Percentiles rank a stretch among this genome's conserved stretches.
phyloP scores from a whole-genome alignment of 2,329 filamentous ascomycete species.

The Helotiales sp. region DNA sequence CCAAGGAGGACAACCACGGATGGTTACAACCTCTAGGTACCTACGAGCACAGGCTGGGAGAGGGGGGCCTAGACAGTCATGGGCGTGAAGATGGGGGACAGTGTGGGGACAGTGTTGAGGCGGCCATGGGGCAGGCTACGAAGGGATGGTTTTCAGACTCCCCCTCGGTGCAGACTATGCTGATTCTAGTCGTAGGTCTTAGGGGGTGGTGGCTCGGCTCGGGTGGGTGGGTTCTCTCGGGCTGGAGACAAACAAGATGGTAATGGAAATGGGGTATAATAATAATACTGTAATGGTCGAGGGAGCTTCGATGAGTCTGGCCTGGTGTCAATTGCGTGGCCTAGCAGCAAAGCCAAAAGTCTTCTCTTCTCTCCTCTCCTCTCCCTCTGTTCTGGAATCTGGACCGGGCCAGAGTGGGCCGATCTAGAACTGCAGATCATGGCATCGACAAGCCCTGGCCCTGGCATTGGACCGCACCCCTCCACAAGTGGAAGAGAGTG shows the following conservation, averaged over 20 bases:
- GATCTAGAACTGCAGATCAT: conserved; percentile 9
- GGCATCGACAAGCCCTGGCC: neutral
- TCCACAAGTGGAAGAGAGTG: neutral
- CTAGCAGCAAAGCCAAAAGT: neutral
- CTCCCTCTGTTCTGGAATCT: conserved; percentile 1
- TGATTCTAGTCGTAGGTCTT: neutral
- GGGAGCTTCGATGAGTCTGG: neutral
- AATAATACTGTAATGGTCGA: no score
- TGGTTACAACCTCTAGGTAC: neutral
- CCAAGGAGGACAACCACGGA: neutral
- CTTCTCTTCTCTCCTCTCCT: no score
- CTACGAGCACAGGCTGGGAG: neutral
- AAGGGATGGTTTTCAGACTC: neutral
- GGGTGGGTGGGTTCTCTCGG: neutral
- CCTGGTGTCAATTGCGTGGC: neutral
- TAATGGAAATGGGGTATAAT: no score
- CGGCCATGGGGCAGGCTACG: neutral
- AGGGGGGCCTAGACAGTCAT: neutral
- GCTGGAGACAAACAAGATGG: no score
- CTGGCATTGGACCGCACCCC: neutral
- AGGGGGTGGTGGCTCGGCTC: no score
- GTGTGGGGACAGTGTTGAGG: neutral
- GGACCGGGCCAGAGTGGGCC: neutral
- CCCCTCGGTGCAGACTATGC: neutral
- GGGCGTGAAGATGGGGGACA: neutral